Base-by-base conservation (phyloP, 2,329 filamentous ascomycete genomes). In the Neopestalotiopsis clavispora region DNA sequence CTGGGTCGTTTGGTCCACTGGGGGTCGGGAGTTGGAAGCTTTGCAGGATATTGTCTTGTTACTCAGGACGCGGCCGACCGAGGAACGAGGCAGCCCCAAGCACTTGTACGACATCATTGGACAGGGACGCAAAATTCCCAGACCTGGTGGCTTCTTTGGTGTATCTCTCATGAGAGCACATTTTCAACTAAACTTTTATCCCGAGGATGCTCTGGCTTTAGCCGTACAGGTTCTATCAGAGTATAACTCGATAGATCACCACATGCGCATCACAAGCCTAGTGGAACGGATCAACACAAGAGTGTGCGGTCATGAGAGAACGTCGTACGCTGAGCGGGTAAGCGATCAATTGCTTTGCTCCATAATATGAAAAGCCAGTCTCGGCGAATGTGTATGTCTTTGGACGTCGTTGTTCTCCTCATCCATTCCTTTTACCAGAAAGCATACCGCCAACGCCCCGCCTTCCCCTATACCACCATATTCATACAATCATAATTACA, bases 401-500 rank as follows among this genome's bases (percentile, higher is more conserved):
- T 38, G 34, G 10, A 2, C 9, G 1, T 38, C 34, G 34, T 38
- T 52, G 9, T 52, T 52, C 3, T 28, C 23, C 23, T 28, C 12
- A 10, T 17, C 45, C 17, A 52, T 9, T 28, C 14, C 34, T 38
- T 38, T 10, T 10, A n/a, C 45, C n/a, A 52, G 14, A 52, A 2
- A 52, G 23, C 45, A 52, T n/a, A 23, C 45, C 45, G 9, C 12
- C 57, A 34, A 59, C 57, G 57, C 57, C 49, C 49, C 28, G 23
- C 13, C n/a, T n/a, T 52, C 45, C 45, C 45, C 9, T n/a, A 6
- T 17, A 23, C 14, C 23, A 30, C 23, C 2, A 59, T 59, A 59
- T 34, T 59, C 57, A 59, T 59, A 59, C 57, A 59, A 30, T 30
- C 30, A 59, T 30, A 14, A 65, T 17, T 52, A 65, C n/a, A 45